Percentiles rank a stretch among this genome's conserved stretches.
Conservation (phyloP, 202 grass and related monocot genomes). For the Musa balbisiana region DNA sequence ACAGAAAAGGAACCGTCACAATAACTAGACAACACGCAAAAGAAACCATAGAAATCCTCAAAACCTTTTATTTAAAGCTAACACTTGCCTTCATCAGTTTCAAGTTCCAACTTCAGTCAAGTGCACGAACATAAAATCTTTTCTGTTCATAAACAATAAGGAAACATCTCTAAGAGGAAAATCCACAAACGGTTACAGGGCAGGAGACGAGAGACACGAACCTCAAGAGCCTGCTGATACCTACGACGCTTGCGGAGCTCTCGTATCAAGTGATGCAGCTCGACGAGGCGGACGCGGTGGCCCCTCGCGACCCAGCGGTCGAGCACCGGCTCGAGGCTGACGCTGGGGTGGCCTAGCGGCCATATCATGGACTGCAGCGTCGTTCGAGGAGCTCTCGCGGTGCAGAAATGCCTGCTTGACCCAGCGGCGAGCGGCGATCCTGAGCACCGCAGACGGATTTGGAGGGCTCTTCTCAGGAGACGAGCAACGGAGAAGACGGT, state of each 20-base stretch:
- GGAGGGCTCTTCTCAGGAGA: conserved; percentile 28
- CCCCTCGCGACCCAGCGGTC: conserved; percentile 50
- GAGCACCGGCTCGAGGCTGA: conserved; percentile 56
- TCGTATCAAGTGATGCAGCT: conserved; percentile 49
- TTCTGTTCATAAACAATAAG: too few relatives aligned
- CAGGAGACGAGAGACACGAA: conserved; percentile 6
- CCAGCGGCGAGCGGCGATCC: neutral
- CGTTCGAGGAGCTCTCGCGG: conserved; percentile 1
- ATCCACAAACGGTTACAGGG: neutral
- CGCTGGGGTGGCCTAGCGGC: conserved; percentile 57
- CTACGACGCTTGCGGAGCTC: conserved; percentile 53
- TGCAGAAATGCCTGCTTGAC: conserved; percentile 17
- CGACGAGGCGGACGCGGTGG: conserved; percentile 36
- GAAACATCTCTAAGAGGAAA: neutral
- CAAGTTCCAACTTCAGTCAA: neutral
- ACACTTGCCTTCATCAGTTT: neutral
- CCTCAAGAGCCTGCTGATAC: conserved; percentile 76
- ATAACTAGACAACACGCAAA: neutral
- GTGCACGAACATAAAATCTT: neutral
- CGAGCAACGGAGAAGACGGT: conserved; percentile 32
- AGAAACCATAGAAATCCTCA: neutral
- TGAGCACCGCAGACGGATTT: conserved; percentile 13
- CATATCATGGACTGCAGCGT: conserved; percentile 53
- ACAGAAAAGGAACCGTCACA: neutral
- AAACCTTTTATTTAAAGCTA: neutral